A percentile compares a stretch with the other conserved stretches of the same genome.
These are phyloP conservation scores for Trichoderma cornu-damae DNA, from an alignment of 2,329 filamentous ascomycete species.

Conservation along the genomic window DNA sequence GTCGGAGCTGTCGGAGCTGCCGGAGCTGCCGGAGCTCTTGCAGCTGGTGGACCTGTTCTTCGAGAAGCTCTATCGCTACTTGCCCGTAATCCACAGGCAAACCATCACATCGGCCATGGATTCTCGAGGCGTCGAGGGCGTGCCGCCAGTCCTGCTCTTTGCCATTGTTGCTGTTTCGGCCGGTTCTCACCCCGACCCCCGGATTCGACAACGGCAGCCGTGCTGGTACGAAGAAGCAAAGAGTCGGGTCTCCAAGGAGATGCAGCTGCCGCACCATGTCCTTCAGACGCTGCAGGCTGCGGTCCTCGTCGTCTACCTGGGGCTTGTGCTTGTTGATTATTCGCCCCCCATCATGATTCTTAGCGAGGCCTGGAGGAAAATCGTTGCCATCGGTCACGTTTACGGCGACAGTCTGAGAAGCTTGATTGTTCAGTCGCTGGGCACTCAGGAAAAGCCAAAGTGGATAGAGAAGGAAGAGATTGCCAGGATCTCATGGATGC, in stretches of 20 bases:
- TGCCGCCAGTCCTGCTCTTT: constrained; percentile 18
- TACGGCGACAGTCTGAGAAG: constrained; percentile 15
- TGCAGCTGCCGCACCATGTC: constrained; percentile 19
- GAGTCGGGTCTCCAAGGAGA: constrained; percentile 18
- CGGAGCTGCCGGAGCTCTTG: constrained; percentile 16
- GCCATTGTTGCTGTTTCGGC: constrained; percentile 24
- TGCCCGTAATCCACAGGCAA: constrained; percentile 24
- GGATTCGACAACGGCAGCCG: constrained; percentile 20
- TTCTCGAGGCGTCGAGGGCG: neutral
- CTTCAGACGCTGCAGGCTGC: constrained; percentile 24
- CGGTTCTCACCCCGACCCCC: constrained; percentile 21
- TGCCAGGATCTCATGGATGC: constrained; percentile 23
- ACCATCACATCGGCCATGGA: constrained; percentile 6
- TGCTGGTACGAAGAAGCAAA: constrained; percentile 24
- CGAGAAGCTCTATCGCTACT: constrained; percentile 22
- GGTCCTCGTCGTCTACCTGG: constrained; percentile 23
- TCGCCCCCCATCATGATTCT: constrained; percentile 22
- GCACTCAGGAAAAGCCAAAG: neutral
- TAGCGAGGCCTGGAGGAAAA: constrained; percentile 26
- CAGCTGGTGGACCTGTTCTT: constrained; percentile 25
- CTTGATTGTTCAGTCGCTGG: constrained; percentile 16
- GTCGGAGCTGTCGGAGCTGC: constrained; percentile 19
- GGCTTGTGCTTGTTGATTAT: constrained; percentile 22
- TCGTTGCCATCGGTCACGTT: constrained; percentile 23
- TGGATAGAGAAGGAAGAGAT: constrained; percentile 25